Percentiles rank a stretch among this genome's conserved stretches.
These are phyloP conservation scores for Phytophthora pluvialis DNA, from an alignment of 352 stramenopile species.

Conservation along the genomic window DNA sequence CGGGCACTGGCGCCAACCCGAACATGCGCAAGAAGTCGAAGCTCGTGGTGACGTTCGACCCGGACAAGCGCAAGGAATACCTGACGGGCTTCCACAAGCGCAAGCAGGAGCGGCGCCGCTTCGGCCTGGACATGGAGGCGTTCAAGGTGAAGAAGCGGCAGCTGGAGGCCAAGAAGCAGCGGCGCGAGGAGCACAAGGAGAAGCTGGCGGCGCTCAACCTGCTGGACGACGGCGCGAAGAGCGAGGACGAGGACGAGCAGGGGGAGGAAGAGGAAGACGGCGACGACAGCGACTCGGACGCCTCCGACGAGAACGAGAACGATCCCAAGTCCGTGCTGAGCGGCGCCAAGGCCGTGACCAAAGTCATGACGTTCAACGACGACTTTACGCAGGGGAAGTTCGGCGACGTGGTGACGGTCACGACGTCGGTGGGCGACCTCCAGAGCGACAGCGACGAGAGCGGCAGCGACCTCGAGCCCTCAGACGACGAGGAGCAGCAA, in stretches of 20 bases:
- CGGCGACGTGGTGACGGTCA: conserved; percentile 87
- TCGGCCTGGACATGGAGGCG: conserved; percentile 89
- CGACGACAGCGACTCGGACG: conserved; percentile 38
- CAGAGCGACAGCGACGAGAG: conserved; percentile 80
- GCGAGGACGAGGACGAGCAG: conserved; percentile 20
- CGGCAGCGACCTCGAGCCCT: conserved; percentile 67
- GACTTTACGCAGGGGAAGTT: conserved; percentile 88
- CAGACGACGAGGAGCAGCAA: conserved; percentile 51
- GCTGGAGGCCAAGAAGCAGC: conserved; percentile 83
- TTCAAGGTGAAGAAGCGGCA: conserved; percentile 89
- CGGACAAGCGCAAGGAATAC: conserved; percentile 89
- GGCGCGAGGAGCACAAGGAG: conserved; percentile 82
- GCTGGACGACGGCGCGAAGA: conserved; percentile 52
- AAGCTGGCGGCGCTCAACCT: conserved; percentile 67
- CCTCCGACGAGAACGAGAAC: conserved; percentile 39
- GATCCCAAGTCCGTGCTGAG: conserved; percentile 36
- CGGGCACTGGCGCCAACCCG: conserved; percentile 41
- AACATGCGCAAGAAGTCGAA: conserved; percentile 85
- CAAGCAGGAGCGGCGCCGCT: conserved; percentile 87
- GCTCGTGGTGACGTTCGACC: conserved; percentile 86
- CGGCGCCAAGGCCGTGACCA: conserved; percentile 46
- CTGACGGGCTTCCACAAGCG: conserved; percentile 89
- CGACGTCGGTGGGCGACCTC: conserved; percentile 79
- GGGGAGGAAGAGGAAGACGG: conserved; percentile 38
- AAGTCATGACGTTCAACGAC: conserved; percentile 83